Conservation (phyloP, 2,329 filamentous ascomycete genomes). For the Eutypella sp. region DNA sequence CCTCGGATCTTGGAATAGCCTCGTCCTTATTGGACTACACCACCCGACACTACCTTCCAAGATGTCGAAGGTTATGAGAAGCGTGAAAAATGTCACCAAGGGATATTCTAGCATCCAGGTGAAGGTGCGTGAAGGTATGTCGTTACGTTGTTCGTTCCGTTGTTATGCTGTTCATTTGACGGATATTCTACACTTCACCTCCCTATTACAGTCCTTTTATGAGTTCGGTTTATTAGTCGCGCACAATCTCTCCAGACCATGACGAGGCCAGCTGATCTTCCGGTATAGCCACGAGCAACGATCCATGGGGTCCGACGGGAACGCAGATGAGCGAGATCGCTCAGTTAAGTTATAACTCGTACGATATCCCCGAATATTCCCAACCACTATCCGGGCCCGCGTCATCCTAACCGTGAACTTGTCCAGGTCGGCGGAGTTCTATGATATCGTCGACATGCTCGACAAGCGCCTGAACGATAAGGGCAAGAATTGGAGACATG, state of each 20-base stretch:
- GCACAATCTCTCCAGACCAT: too few species aligned
- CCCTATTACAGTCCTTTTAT: too few species aligned
- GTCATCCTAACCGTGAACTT: constrained; percentile 12
- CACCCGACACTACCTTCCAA: constrained; percentile 28
- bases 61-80: constrained; percentile 97
- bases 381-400: background rate
- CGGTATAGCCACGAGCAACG: constrained; percentile 87
- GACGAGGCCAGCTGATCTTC: constrained; percentile 25
- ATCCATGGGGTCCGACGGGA: constrained; percentile 95
- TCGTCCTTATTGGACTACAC: constrained; percentile 2
- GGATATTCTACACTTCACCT: too few species aligned
- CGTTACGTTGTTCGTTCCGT: constrained; percentile 1
- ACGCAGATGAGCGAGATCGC: constrained; percentile 99
- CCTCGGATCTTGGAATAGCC: too few species aligned
- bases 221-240: too few species aligned
- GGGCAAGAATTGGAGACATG: constrained; percentile 98
- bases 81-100: constrained; percentile 99
- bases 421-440: constrained; percentile 85
- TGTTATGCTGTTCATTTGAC: too few species aligned
- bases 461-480: constrained; percentile 99
- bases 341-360: constrained; percentile 97
- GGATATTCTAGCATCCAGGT: constrained; percentile 95
- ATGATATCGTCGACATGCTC: constrained; percentile 99
- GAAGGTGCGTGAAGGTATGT: constrained; percentile 90
- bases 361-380: constrained; percentile 34